Conservation (phyloP, 306 rosid genomes). For the Medicago lupulina region DNA sequence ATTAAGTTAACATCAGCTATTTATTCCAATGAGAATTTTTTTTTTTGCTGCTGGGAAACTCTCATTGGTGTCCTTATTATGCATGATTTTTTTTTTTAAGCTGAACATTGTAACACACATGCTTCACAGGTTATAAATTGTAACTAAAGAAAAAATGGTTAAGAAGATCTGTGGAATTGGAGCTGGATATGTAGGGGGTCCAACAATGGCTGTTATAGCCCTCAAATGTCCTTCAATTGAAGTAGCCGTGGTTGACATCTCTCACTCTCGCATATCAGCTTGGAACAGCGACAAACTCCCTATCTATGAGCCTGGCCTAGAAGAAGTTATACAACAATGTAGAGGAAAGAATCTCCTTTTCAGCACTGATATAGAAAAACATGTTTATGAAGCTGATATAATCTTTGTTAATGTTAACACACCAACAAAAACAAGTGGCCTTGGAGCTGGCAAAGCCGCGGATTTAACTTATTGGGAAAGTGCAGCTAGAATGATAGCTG, state of each 20-base stretch:
- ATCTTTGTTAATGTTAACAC: slow-evolving; percentile 82
- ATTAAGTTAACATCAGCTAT: background rate
- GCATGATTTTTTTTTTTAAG: slow-evolving; percentile 8
- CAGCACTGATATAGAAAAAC: slow-evolving; percentile 78
- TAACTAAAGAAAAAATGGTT: slow-evolving; percentile 61
- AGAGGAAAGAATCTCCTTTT: slow-evolving; percentile 77
- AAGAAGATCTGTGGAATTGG: slow-evolving; percentile 89
- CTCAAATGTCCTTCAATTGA: slow-evolving; percentile 74
- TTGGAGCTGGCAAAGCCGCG: slow-evolving; percentile 88
- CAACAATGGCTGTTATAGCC: slow-evolving; percentile 88
- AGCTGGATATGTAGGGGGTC: slow-evolving; percentile 90
- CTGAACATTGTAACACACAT: slow-evolving; percentile 22
- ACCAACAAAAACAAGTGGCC: slow-evolving; percentile 72
- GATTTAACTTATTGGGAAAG: slow-evolving; percentile 91
- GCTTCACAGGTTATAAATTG: slow-evolving; percentile 41
- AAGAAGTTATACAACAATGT: slow-evolving; percentile 71
- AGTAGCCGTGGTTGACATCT: slow-evolving; percentile 84
- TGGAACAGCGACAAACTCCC: slow-evolving; percentile 87
- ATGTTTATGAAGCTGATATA: slow-evolving; percentile 75
- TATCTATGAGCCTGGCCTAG: slow-evolving; percentile 82
- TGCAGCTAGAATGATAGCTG: slow-evolving; percentile 81
- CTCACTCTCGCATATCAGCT: slow-evolving; percentile 66
- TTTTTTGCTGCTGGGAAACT: background rate
- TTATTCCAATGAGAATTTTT: background rate
- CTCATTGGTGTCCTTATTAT: background rate